Evolutionary conservation across 2,329 filamentous ascomycete species (phyloP).

Genomic region (Pseudogymnoascus sp.): DNA sequence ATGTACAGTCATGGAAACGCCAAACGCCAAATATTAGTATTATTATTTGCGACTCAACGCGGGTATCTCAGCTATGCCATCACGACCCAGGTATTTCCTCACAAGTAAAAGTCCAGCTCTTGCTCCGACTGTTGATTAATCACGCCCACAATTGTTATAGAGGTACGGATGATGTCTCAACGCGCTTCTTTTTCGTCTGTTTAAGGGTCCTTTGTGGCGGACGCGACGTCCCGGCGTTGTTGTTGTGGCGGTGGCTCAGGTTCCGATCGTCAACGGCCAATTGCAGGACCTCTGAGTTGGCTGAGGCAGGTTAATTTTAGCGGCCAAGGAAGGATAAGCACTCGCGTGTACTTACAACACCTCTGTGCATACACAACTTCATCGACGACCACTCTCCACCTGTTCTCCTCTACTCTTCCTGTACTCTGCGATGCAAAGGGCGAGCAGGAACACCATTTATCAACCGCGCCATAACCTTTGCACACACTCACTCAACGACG

Average conservation of each 20-base stretch:
- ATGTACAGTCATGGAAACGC: background rate
- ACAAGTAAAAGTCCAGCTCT: background rate
- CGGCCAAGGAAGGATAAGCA: conserved; percentile 7
- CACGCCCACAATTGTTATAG: background rate
- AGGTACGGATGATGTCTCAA: background rate
- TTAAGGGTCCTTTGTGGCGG: background rate
- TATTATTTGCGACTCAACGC: background rate
- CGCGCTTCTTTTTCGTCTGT: conserved; percentile 1
- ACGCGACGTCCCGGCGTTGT: conserved; percentile 5
- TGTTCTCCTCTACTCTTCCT: background rate
- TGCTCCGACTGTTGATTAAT: background rate
- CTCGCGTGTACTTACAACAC: conserved; percentile 9
- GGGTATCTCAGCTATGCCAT: background rate
- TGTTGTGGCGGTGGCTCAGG: conserved; percentile 3
- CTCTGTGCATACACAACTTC: conserved; percentile 5
- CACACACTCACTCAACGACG: background rate
- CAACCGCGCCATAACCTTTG: background rate
- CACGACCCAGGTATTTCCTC: background rate
- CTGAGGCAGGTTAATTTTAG: conserved; percentile 7
- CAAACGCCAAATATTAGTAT: background rate
- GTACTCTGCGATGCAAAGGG: background rate
- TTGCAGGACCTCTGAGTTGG: conserved; percentile 6
- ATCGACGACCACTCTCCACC: background rate
- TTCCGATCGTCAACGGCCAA: background rate
- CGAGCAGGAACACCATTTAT: background rate